These are phyloP conservation scores for Colletotrichum destructivum DNA, from an alignment of 2,329 filamentous ascomycete species.

Conservation along the genomic window DNA sequence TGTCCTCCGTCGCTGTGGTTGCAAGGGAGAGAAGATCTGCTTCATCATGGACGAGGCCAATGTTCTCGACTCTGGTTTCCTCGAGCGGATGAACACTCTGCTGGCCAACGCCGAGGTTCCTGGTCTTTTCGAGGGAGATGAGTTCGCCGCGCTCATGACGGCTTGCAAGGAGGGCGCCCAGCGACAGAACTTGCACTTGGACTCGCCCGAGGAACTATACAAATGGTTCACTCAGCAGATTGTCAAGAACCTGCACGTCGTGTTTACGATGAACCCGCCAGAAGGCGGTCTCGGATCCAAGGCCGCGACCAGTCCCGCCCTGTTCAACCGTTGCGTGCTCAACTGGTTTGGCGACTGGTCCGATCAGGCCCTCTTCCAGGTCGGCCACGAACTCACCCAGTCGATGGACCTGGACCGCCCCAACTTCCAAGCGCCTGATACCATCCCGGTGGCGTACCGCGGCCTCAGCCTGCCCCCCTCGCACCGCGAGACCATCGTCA, in stretches of 20 bases:
- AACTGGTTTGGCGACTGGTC: slow-evolving; percentile 99
- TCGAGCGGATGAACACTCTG: slow-evolving; percentile 99
- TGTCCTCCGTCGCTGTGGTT: slow-evolving; percentile 92
- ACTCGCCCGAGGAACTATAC: slow-evolving; percentile 99
- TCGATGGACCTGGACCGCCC: slow-evolving; percentile 95
- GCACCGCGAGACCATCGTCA: slow-evolving; percentile 93
- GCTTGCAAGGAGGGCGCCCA: slow-evolving; percentile 99
- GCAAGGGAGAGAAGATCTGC: slow-evolving; percentile 99
- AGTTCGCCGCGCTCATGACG: slow-evolving; percentile 98
- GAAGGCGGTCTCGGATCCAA: slow-evolving; percentile 96
- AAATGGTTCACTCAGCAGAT: slow-evolving; percentile 99
- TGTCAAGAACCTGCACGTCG: slow-evolving; percentile 97
- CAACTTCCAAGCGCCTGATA: slow-evolving; percentile 89
- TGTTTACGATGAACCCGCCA: slow-evolving; percentile 99
- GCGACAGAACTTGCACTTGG: slow-evolving; percentile 92
- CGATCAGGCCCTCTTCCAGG: slow-evolving; percentile 98
- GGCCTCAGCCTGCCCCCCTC: slow-evolving; percentile 87
- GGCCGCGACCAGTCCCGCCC: slow-evolving; percentile 94
- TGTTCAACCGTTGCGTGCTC: slow-evolving; percentile 99
- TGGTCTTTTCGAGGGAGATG: slow-evolving; percentile 98
- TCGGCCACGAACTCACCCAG: slow-evolving; percentile 94
- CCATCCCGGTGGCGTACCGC: slow-evolving; percentile 92
- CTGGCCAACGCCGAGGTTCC: slow-evolving; percentile 99
- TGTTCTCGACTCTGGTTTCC: slow-evolving; percentile 96
- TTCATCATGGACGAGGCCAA: slow-evolving; percentile 99